Base-by-base conservation (phyloP, 129 eudicot genomes). In the Flaveria linearis region DNA sequence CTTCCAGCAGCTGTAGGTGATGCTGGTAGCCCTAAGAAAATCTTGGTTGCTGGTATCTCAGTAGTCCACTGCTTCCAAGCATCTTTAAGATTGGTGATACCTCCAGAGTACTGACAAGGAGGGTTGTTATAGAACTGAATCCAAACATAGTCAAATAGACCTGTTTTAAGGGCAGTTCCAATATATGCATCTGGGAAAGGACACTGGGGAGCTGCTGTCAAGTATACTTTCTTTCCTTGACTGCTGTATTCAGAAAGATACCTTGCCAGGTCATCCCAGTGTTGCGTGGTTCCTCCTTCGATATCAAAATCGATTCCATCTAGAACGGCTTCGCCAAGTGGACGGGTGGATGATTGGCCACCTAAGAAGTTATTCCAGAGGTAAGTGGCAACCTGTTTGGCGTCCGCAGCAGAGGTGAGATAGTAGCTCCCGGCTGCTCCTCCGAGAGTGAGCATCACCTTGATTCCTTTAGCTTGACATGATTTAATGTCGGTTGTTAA, bases 111-210 rank as follows among this genome's bases (percentile, higher is more conserved):
- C 39, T 82, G 80, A 53, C 92, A 87, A 30, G 84, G 85, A 28
- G 87, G 85, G 30, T 82, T 82, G 77, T 86, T 82, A 28, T 82
- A 86, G 10, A 82, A 86, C 22, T 82, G 89, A 30, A 82, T 81
- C 83, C 86, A 86, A 51, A 86, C 82, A 42, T 78, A 82, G 86
- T 85, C 84, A 62, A 82, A 85, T 7, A 85, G 75, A 2, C 86
- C 86, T 7, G 85, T 87, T 43, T 81, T 68, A 18, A 87, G 62
- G 2, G 88, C 88, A 0, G 52, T 53, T 17, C 88, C 85, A 3
- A 82, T 52, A 42, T 61, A 61, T 1, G 76, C 71, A 72, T 82
- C 86, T 0, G 86, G 86, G 60, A 63, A 77, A 0, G 86, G 86
- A 61, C 86, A 82, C 49, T 82, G 86, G 2, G 86, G 86, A 18